Evolutionary conservation across 805 yeast genomes (phyloP), one percentile per base, ranked within the genome.

Genomic region (Saitoella complicata): DNA sequence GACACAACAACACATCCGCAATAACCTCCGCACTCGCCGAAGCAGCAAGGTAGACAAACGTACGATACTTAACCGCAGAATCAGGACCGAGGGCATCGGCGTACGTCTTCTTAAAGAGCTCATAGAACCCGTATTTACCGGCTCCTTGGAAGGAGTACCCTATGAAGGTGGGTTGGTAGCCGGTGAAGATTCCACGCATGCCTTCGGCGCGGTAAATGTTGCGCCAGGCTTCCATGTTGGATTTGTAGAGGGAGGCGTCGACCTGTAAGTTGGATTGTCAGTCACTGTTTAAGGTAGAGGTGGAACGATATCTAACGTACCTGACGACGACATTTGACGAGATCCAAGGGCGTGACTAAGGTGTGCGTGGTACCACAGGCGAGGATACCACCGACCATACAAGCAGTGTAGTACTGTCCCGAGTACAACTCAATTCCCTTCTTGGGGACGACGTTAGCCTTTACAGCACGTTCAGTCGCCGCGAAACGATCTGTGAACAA

Each of bases 331-430:
- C 36, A 33, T 33, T 88, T 88, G 59, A 91, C 93, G 45, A 91
- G 67, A 65, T 88, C 98, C 47, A 88, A 70, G 4, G 97, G 97
- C 5, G 95, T 83, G 30, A 91, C 93, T 3, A 81, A 74, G 1
- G 95, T 76, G 63, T 88, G 98, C 9, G 97, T 88, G 33, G 97
- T 95, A 10, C 96, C 96, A 69, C 97, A 88, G 1, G 97, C 96
- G 44, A 80, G 53, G 45, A 78, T 71, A 53, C 88, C 93, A 40
- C 87, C 93, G 37, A 78, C 42, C 3, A 86, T 76, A 63, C 93
- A 82, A 44, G 87, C 77, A 45, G 68, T 67, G 64, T 70, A 81
- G 66, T 77, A 81, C 58, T 79, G 76, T 21, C 69, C 63, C 4
- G 82, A 65, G 64, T 68, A 77, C 41, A 78, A 67, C 49, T 67